Percentiles rank a stretch among this genome's conserved stretches.
Evolutionary conservation across 768 basidiomycete genomes (phyloP).

Genomic region (Tubosaeta sp.): DNA sequence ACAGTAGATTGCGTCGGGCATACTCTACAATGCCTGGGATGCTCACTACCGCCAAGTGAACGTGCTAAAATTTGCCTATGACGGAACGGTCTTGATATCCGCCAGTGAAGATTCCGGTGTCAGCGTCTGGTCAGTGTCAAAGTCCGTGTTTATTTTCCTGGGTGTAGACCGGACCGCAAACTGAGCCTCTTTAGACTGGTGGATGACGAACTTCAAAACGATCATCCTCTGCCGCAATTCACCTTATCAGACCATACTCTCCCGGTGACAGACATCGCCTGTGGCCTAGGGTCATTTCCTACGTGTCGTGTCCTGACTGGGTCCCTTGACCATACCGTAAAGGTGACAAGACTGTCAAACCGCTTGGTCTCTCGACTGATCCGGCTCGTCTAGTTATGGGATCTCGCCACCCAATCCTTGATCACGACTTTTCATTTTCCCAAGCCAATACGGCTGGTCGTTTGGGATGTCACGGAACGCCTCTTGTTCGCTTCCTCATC

Average conservation of each 20-base stretch:
- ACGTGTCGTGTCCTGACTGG: slow-evolving; percentile 74
- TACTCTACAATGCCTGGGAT: slow-evolving; percentile 87
- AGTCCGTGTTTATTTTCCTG: slow-evolving; percentile 45
- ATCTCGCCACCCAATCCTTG: slow-evolving; percentile 66
- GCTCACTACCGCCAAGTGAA: slow-evolving; percentile 92
- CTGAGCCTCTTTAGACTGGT: slow-evolving; percentile 51
- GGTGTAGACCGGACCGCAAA: slow-evolving; percentile 6
- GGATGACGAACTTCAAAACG: slow-evolving; percentile 69
- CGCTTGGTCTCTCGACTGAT: slow-evolving; percentile 11
- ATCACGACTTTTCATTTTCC: slow-evolving; percentile 89
- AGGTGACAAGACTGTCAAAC: slow-evolving; percentile 45
- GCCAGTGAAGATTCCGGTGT: slow-evolving; percentile 90
- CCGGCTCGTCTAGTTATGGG: slow-evolving; percentile 64
- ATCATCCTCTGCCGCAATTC: slow-evolving; percentile 72
- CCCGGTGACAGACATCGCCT: slow-evolving; percentile 75
- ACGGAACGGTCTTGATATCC: slow-evolving; percentile 75
- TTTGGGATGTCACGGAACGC: slow-evolving; percentile 83
- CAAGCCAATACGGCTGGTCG: slow-evolving; percentile 61
- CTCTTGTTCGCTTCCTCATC: slow-evolving; percentile 82
- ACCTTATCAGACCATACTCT: slow-evolving; percentile 90
- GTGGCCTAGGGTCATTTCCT: slow-evolving; percentile 79
- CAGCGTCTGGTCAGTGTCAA: slow-evolving; percentile 84
- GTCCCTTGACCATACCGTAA: slow-evolving; percentile 86
- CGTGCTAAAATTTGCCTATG: slow-evolving; percentile 77
- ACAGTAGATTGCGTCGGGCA: slow-evolving; percentile 83